Conservation (phyloP, 768 basidiomycete genomes). For the Nevesoporus exiguus region DNA sequence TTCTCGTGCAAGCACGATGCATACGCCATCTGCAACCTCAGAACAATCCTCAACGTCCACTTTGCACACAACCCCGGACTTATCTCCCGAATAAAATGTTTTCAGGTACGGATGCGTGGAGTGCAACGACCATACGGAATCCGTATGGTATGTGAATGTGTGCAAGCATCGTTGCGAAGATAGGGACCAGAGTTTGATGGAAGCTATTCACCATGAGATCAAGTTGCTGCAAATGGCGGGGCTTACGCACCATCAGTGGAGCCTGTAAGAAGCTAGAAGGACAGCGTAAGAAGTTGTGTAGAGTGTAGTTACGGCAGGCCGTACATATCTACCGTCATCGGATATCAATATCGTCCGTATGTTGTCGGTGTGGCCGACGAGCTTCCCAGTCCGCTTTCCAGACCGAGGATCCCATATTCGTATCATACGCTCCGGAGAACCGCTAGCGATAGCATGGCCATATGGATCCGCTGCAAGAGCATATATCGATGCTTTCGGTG, state of each 20-base stretch:
- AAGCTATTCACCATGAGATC: conserved; percentile 40
- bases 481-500: conserved; percentile 71
- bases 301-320: conserved; percentile 29
- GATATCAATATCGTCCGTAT: conserved; percentile 87
- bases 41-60: conserved; percentile 84
- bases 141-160: conserved; percentile 93
- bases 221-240: neutral
- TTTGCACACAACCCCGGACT: conserved; percentile 83
- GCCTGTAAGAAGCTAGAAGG: conserved; percentile 67
- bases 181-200: conserved; percentile 94
- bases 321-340: conserved; percentile 86
- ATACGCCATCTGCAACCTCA: conserved; percentile 87
- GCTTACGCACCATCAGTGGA: conserved; percentile 63
- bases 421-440: conserved; percentile 88
- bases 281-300: conserved; percentile 5
- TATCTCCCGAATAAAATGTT: conserved; percentile 93
- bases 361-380: conserved; percentile 97
- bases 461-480: conserved; percentile 76
- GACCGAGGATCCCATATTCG: conserved; percentile 92
- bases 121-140: conserved; percentile 91
- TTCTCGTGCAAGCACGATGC: conserved; percentile 77
- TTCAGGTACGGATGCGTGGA: conserved; percentile 84
- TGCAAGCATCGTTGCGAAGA: conserved; percentile 86
- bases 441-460: conserved; percentile 81
- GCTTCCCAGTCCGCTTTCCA: conserved; percentile 75